A percentile compares a stretch with the other conserved stretches of the same genome.
These are phyloP conservation scores for Podospora tetraspora DNA, from an alignment of 495 filamentous ascomycete species.

Conservation along the genomic window DNA sequence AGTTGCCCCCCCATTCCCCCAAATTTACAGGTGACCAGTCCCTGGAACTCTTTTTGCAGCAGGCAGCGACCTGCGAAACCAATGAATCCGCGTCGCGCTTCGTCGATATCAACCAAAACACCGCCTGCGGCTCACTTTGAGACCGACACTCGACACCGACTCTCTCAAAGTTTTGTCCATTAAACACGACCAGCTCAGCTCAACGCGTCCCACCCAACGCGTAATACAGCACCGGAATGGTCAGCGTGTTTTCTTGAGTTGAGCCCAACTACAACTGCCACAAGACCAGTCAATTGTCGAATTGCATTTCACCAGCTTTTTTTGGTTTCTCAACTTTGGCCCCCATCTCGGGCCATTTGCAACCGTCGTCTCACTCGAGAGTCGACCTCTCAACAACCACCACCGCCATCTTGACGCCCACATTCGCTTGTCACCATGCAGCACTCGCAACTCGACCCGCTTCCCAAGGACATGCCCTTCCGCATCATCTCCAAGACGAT, in stretches of 20 bases:
- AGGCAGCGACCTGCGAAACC: background rate
- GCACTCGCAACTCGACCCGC: slow-evolving; percentile 84
- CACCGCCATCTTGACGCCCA: background rate
- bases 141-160: background rate
- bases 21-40: background rate
- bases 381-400: background rate
- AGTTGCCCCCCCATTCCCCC: background rate
- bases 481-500: slow-evolving; percentile 94
- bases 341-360: background rate
- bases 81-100: slow-evolving; percentile 15
- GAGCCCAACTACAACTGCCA: background rate
- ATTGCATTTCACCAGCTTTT: background rate
- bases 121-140: background rate
- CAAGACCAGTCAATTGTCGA: background rate
- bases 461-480: slow-evolving; percentile 84
- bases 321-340: background rate
- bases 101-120: slow-evolving; percentile 17
- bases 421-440: slow-evolving; percentile 32
- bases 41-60: background rate
- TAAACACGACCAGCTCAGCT: background rate
- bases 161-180: background rate
- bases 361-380: background rate
- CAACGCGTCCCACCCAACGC: slow-evolving; percentile 15
- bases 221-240: background rate
- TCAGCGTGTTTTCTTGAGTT: background rate